Conservation (phyloP, 257 asterid genomes). For the Nicotiana benthamiana region DNA sequence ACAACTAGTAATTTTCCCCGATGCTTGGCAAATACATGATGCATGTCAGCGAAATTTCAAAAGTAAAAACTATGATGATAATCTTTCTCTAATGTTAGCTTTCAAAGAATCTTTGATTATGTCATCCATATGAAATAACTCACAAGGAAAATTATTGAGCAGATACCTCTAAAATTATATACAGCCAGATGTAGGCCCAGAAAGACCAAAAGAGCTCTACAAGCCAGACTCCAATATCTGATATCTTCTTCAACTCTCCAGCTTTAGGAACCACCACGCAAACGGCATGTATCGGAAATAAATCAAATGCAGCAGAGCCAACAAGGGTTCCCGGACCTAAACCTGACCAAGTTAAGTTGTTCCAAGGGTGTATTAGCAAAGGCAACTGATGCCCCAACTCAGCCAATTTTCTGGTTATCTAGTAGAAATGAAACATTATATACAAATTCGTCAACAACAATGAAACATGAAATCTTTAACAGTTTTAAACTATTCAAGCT, state of each 20-base stretch:
- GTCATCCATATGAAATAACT: neutral
- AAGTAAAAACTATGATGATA: neutral
- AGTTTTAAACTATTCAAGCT: neutral
- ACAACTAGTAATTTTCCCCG: neutral
- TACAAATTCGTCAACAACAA: neutral
- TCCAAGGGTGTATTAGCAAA: neutral
- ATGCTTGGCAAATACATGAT: neutral
- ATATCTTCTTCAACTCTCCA: conserved; percentile 83
- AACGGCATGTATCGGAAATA: conserved; percentile 93
- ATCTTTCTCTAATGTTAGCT: neutral
- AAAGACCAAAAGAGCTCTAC: conserved; percentile 98
- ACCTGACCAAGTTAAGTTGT: conserved; percentile 36
- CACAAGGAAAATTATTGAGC: neutral
- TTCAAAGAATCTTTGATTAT: neutral
- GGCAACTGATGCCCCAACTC: neutral
- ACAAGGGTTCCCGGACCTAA: conserved; percentile 97
- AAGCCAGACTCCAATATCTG: conserved; percentile 92
- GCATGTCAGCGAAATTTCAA: neutral
- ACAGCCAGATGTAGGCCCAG: conserved; percentile 99
- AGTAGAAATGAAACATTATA: neutral
- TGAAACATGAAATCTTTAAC: neutral
- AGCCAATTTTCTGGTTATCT: neutral
- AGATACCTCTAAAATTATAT: conserved; percentile 71
- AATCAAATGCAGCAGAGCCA: conserved; percentile 97
- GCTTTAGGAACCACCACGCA: conserved; percentile 94